These are phyloP conservation scores for Raphanus sativus DNA, from an alignment of 345 rosid genomes.

Conservation along the genomic window DNA sequence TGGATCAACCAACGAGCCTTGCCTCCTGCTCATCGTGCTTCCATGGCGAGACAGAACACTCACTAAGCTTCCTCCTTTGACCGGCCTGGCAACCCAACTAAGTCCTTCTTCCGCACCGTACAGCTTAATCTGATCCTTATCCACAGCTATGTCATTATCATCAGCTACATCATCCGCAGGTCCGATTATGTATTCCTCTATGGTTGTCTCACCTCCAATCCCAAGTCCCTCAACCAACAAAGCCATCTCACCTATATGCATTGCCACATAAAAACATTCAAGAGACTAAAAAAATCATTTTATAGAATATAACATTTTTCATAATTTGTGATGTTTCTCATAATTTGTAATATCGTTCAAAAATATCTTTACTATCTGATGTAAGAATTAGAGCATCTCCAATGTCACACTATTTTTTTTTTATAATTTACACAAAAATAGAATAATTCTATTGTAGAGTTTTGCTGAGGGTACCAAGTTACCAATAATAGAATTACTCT, in stretches of 20 bases:
- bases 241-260: constrained; percentile 98
- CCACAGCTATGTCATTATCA: constrained; percentile 64
- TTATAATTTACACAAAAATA: no score
- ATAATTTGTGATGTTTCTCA: no score
- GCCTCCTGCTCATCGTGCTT: constrained; percentile 52
- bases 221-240: constrained; percentile 93
- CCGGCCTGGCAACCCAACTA: constrained; percentile 87
- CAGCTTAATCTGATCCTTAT: constrained; percentile 75
- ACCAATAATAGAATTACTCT: no score
- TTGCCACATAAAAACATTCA: constrained; percentile 24
- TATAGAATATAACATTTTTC: no score
- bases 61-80: constrained; percentile 62
- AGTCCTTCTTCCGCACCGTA: constrained; percentile 85
- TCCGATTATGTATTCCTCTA: constrained; percentile 88
- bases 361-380: no score
- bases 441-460: no score
- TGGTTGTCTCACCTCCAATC: constrained; percentile 74
- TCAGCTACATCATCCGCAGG: constrained; percentile 54
- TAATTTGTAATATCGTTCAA: no score
- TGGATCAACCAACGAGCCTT: constrained; percentile 69
- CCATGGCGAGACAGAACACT: constrained; percentile 71
- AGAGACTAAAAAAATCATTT: background rate
- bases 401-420: no score
- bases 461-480: no score
- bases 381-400: no score